Conservation (phyloP, 2,329 filamentous ascomycete genomes). For the Epichloe scottii region DNA sequence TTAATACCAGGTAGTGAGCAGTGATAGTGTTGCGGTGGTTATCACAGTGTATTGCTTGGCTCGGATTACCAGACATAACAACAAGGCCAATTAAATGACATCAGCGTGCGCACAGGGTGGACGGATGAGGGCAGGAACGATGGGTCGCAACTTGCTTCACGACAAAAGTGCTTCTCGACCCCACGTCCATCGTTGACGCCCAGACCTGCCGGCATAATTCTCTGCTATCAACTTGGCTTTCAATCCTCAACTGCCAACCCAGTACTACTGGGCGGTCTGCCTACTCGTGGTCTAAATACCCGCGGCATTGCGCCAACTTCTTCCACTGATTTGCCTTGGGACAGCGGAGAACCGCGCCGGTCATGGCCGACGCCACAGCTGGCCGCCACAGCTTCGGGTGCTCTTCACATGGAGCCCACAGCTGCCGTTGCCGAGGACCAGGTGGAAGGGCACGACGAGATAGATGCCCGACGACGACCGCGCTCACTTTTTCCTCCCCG, state of each 20-base stretch:
- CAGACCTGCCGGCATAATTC: background rate
- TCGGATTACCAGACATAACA: too few relatives aligned
- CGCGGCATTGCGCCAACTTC: background rate
- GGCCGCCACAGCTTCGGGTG: too few relatives aligned
- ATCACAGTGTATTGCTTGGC: too few relatives aligned
- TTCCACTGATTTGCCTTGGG: too few relatives aligned
- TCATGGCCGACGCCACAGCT: conserved; percentile 4
- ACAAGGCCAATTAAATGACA: too few relatives aligned
- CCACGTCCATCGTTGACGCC: background rate
- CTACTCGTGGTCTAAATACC: background rate
- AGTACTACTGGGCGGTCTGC: too few relatives aligned
- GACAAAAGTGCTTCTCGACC: background rate
- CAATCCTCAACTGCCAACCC: too few relatives aligned
- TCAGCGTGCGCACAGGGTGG: background rate
- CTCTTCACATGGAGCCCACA: too few relatives aligned
- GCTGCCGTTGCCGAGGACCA: conserved; percentile 5
- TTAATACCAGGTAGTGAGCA: background rate
- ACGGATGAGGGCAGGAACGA: background rate
- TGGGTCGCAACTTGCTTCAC: background rate
- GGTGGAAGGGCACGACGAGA: background rate
- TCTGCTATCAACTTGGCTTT: background rate
- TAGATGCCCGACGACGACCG: too few relatives aligned
- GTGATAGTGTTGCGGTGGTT: too few relatives aligned
- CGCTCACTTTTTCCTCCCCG: too few relatives aligned
- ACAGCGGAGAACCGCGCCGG: too few relatives aligned